Evolutionary conservation across 2,329 filamentous ascomycete species (phyloP), one percentile per base, ranked within the genome.

Genomic region (Davidsoniella virescens): DNA sequence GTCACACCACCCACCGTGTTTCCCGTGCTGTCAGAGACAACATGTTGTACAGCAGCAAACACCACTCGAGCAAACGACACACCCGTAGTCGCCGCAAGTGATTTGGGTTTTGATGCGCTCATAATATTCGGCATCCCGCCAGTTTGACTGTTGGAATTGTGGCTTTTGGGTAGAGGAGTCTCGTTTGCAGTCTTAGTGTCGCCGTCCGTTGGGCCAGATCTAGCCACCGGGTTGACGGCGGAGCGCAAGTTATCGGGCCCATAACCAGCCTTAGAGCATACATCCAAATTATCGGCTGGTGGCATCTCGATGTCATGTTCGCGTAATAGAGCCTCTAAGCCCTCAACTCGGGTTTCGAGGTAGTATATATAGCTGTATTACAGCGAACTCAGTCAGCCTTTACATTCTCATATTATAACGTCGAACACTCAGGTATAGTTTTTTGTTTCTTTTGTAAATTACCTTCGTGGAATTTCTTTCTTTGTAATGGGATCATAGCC

Each of bases 401-500:
- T 38, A 26, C 25, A 5, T 18, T 23, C 36, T 48, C 16, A 16
- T 16, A 16, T 20, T 48, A 14, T 9, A 20, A 26, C 18, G 39
- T 33, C 29, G 49, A 9, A 16, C 10, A 51, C 37, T 36, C 17
- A 20, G 20, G 4, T 12, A 14, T 16, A 42, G 20, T 18, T 40
- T 25, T 33, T 10, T 10, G 4, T 8, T 6, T 29, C 7, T 33
- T 9, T 33, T 33, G 3, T 18, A n/a, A 17, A 83, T 83, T 81
- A 94, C 70, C 82, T 87, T 65, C 88, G 77, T 46, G 90, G 90
- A 52, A 96, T 94, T 66, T 95, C 87, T 61, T 85, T 81, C 71
- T 95, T 95, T 20, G 87, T 94, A 60, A 95, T 94, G 33, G 90
- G 88, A 62, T 96, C 90, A 64, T 94, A 95, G 55, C 90, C 90